Evolutionary conservation across 75 land plant species (phyloP), one percentile per base, ranked within the genome.

Genomic region (Cupressus sempervirens): DNA sequence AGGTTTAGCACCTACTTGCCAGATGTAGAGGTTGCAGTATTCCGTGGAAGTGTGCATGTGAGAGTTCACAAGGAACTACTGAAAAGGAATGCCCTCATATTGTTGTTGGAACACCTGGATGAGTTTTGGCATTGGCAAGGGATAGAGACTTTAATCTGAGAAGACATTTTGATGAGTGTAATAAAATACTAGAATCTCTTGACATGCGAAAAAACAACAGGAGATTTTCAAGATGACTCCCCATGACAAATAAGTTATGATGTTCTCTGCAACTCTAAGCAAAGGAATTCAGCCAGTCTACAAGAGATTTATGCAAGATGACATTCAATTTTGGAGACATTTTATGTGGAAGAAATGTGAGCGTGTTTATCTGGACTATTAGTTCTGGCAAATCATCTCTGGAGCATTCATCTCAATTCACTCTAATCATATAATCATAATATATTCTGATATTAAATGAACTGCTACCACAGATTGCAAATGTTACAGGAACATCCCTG

Each of bases 231-330:
- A 90, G 86, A 83, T 90, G 72, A 90, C 90, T 23, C 91, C 91
- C 41, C 91, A 90, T 84, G 91, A 90, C 88, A 90, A 90, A 87
- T 88, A 90, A 86, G 91, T 90, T 48, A 90, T 90, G 91, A 90
- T 90, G 91, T 90, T 90, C 75, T 90, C 91, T 48, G 91, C 91
- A 4, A 90, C 91, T 3, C 72, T 90, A 40, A 90, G 91, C 90
- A 90, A 90, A 84, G 91, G 89, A 81, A 89, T 90, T 36, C 91
- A 90, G n/a, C 91, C 91, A 18, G 91, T 90, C 83, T 90, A 90
- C 88, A 90, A 90, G 81, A 75, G 86, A 82, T 90, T 90, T 77
- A 90, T 90, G 91, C 91, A 90, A 84, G 90, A 90, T 88, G 91
- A 29, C 15, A 72, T 72, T 72, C 67, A 62, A 72, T 72, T 35